Evolutionary conservation across 179 eudicot genomes (phyloP).

Genomic region (Vitellaria paradoxa): DNA sequence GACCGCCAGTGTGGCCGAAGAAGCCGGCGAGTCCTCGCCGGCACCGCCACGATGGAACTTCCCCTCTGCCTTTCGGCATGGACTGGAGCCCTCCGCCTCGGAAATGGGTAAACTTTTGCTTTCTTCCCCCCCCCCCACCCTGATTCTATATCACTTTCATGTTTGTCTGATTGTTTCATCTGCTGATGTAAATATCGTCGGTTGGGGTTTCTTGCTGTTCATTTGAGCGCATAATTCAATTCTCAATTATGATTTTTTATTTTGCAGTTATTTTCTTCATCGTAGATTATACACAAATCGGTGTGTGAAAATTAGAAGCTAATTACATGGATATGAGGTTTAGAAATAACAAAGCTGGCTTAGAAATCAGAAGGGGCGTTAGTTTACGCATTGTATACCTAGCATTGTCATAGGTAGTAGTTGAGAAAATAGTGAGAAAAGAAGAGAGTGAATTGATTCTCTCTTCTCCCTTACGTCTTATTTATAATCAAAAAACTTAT

Average conservation of each 20-base stretch:
- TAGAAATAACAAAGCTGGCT: not conserved
- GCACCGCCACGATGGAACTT: conserved; percentile 89
- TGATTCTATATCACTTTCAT: not conserved
- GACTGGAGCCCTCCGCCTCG: conserved; percentile 97
- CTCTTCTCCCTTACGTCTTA: too few species aligned
- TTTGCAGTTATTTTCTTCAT: not conserved
- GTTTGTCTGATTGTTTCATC: not conserved
- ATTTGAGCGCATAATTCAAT: not conserved
- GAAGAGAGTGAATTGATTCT: too few species aligned
- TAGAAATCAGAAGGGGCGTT: not conserved
- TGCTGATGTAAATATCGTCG: not conserved
- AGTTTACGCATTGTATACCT: not conserved
- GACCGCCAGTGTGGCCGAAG: conserved; percentile 13
- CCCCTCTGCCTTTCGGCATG: conserved; percentile 96
- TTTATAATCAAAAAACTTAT: too few species aligned
- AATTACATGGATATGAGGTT: not conserved
- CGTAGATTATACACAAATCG: too few species aligned
- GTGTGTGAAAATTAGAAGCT: not conserved
- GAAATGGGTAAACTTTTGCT: conserved; percentile 53
- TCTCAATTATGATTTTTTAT: not conserved
- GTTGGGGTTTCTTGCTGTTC: not conserved
- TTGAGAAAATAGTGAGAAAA: too few species aligned
- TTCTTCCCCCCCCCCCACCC: too few species aligned
- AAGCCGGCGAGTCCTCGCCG: conserved; percentile 51
- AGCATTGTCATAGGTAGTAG: not conserved